Evolutionary conservation across 1,284 basidiomycete species (phyloP), one percentile per base, ranked within the genome.

Genomic region (Naganishia cerealis): DNA sequence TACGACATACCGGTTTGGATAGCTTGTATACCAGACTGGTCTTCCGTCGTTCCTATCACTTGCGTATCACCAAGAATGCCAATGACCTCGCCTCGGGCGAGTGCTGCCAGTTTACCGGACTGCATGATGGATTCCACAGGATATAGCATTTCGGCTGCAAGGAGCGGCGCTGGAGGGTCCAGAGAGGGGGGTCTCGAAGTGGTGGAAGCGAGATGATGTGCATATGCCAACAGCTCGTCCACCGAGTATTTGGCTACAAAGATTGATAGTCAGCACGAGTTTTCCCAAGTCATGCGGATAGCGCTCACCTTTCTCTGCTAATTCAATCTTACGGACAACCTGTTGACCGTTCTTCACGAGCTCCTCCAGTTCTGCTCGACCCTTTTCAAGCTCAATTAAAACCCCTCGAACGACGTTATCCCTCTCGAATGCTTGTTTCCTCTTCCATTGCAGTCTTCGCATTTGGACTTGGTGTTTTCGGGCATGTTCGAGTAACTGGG

Each of bases 301-400:
- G 42, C 12, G 53, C 57, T 67, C 18, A 67, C 69, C 59, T 40
- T 39, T 65, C 26, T 65, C 57, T 16, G 69, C 66, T 13, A 57
- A 10, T n/a, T 67, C 55, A 18, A 70, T 67, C 13, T 55, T 56
- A 18, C 39, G 18, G 9, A 58, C 40, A 18, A 70, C 69, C 54
- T 73, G 69, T 43, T 70, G 70, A 55, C 58, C 71, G 36, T 71
- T 55, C 24, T 72, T 70, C 43, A 73, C 67, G 48, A 74, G 71
- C 62, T 67, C 58, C 48, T 75, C 75, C 15, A 76, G 56, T 40
- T 74, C 71, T 24, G 68, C 53, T 38, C 73, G 56, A 24, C 61
- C 65, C 21, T 67, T 58, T 18, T 67, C 40, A 38, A 70, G 29
- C 54, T 52, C 61, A 3, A 65, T 29, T 46, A 70, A 55, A 1